These are phyloP conservation scores for Amesomyces nigricolor DNA, from an alignment of 2,329 filamentous ascomycete genomes.

Conservation along the genomic window DNA sequence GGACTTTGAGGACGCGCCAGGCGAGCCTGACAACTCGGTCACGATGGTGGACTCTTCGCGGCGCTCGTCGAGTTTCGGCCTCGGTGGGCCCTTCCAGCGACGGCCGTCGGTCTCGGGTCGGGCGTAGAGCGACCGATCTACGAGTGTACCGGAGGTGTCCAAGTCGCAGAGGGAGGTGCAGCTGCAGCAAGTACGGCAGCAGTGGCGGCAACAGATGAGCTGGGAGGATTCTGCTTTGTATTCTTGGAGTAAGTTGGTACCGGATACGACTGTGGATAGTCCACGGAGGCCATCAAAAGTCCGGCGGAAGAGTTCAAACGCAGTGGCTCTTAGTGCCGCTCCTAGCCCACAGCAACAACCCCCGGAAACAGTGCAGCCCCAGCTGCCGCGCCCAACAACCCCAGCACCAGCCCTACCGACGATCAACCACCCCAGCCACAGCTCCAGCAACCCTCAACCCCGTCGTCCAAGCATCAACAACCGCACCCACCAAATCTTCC, in stretches of 20 bases:
- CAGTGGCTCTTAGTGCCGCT: too few species aligned
- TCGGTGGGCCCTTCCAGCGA: slow-evolving; percentile 38
- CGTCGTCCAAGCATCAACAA: too few species aligned
- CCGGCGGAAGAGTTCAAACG: too few species aligned
- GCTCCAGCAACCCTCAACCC: background rate
- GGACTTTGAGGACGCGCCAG: slow-evolving; percentile 51
- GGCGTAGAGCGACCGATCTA: slow-evolving; percentile 33
- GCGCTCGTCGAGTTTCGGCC: slow-evolving; percentile 43
- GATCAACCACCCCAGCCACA: background rate
- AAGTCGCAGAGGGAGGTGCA: background rate
- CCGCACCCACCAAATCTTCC: background rate
- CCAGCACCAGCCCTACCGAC: too few species aligned
- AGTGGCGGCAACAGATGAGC: background rate
- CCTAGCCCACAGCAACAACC: too few species aligned
- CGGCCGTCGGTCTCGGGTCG: slow-evolving; percentile 44
- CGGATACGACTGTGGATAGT: too few species aligned
- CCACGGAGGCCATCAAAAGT: too few species aligned
- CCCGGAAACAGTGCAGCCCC: background rate
- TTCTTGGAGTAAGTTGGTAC: too few species aligned
- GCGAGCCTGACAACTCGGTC: slow-evolving; percentile 47
- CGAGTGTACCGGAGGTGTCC: slow-evolving; percentile 8
- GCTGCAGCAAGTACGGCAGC: background rate
- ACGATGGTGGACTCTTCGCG: slow-evolving; percentile 31
- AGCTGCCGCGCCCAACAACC: background rate
- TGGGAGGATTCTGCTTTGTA: too few species aligned